Base-by-base conservation (phyloP, 106 monocot genomes). In the Dioscorea zingiberensis region DNA sequence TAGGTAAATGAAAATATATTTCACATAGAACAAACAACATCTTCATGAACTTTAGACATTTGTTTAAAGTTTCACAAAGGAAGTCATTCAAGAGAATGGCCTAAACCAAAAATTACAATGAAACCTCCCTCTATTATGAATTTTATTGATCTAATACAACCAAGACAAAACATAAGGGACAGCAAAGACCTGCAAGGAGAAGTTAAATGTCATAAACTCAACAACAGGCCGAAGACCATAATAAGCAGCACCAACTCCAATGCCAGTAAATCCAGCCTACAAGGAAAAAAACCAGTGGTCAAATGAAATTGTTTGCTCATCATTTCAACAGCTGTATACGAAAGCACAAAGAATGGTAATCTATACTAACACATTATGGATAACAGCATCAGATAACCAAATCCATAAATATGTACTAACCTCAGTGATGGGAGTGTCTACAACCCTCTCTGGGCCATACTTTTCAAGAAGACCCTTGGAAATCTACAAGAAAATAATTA, bases 141-240 rank as follows among this genome's bases (percentile, higher is more conserved):
- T n/a, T n/a, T n/a, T n/a, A n/a, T n/a, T n/a, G n/a, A n/a, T n/a
- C n/a, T n/a, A n/a, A n/a, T n/a, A n/a, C n/a, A n/a, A n/a, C n/a
- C n/a, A n/a, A n/a, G n/a, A n/a, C n/a, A 13, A 47, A 47, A 47
- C 46, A 7, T 47, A 13, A 47, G 7, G 13, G 7, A 47, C 46
- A 56, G 44, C 26, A 12, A 63, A 54, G 65, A 93, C 98, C 98
- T 98, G 98, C 98, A 98, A 89, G 18, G 98, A 86, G 74, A 98
- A 98, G 68, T 98, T 98, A 64, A 89, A 98, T 48, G 92, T 98
- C 98, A 98, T 98, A 72, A 93, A 98, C 65, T 98, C 98, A 27
- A 98, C 65, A 44, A 93, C 80, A 77, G 98, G 98, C 2, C 84
- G 81, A 58, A 98, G 84, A 70, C 98, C 98, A 72, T 93, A 84